Conservation (phyloP, 2,329 filamentous ascomycete genomes). For the Trichoderma sp. region DNA sequence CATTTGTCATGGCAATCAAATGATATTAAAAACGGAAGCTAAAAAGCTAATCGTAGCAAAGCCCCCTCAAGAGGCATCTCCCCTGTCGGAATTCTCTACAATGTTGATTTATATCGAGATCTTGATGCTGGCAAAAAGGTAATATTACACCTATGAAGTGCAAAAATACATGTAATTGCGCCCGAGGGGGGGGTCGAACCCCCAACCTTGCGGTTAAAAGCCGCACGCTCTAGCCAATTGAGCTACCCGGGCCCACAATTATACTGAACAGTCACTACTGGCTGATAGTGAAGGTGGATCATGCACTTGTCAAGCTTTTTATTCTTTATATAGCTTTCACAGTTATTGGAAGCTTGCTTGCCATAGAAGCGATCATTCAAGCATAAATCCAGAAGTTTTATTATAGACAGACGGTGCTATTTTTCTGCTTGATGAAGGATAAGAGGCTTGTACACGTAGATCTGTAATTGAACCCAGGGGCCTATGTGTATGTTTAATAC, state of each 20-base stretch:
- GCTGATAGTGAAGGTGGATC: not conserved
- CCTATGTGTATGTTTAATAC: no score
- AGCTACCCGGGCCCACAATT: conserved; percentile 30
- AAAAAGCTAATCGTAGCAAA: not conserved
- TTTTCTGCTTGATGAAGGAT: no score
- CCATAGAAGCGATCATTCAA: no score
- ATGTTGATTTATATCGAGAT: not conserved
- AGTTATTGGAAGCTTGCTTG: no score
- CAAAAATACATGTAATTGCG: conserved; percentile 20
- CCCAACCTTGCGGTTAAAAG: conserved; percentile 37
- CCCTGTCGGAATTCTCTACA: not conserved
- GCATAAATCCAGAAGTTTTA: no score
- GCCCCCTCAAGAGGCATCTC: not conserved
- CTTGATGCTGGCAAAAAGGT: not conserved
- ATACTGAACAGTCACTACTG: not conserved
- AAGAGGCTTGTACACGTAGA: no score
- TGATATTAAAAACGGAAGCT: not conserved
- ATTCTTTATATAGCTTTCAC: not conserved
- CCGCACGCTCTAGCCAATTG: conserved; percentile 37
- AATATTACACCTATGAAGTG: not conserved
- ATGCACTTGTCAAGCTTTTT: not conserved
- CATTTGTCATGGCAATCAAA: not conserved
- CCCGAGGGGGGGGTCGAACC: conserved; percentile 36
- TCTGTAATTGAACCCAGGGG: no score
- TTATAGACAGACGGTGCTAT: no score